A percentile compares a stretch with the other conserved stretches of the same genome.
Conservation (phyloP, 2,329 filamentous ascomycete species). For the Dryadomyces quercivorus region DNA sequence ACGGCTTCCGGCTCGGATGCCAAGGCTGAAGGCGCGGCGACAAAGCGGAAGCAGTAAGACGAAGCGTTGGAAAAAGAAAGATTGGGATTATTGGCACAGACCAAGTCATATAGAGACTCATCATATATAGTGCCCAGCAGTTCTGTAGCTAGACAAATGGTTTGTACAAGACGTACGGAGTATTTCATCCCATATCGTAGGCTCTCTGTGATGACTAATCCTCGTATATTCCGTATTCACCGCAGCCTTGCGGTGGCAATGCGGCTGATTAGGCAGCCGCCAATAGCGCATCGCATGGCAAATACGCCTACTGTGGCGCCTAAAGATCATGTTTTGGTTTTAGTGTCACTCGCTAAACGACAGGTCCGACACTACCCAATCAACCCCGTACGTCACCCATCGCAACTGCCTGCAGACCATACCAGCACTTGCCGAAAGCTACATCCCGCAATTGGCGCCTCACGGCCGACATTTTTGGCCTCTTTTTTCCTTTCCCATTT, state of each 20-base stretch:
- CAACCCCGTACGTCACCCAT: background rate
- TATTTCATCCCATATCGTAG: too few relatives aligned
- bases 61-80: too few relatives aligned
- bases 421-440: background rate
- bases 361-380: background rate
- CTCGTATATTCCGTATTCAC: too few relatives aligned
- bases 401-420: background rate
- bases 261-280: background rate
- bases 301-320: background rate
- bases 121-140: too few relatives aligned
- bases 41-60: constrained; percentile 30
- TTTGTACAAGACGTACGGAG: too few relatives aligned
- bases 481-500: background rate
- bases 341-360: background rate
- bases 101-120: too few relatives aligned
- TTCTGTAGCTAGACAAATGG: too few relatives aligned
- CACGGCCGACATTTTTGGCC: background rate
- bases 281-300: background rate
- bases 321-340: background rate
- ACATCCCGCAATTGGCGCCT: background rate
- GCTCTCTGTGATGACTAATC: too few relatives aligned
- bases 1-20: constrained; percentile 32
- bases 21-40: constrained; percentile 27
- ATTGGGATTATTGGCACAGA: too few relatives aligned
- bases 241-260: background rate